Evolutionary conservation across 73 alveolate species (phyloP).

Genomic region (Breviolum minutum): DNA sequence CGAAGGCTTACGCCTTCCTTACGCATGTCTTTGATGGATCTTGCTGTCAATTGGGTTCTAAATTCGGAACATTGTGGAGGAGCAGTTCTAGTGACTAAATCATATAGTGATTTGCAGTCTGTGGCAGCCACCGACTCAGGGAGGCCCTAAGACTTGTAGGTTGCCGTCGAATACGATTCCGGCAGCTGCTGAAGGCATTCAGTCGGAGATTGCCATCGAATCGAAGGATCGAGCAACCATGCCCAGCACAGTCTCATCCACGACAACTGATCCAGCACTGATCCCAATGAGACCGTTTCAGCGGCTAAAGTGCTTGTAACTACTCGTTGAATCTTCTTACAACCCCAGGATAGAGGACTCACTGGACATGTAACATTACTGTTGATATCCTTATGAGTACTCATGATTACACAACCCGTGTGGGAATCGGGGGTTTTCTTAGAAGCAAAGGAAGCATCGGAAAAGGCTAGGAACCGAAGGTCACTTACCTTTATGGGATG

Average conservation of each 20-base stretch:
- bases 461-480: neutral
- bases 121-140: neutral
- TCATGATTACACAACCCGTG: neutral
- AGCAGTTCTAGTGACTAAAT: too few species aligned
- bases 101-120: too few species aligned
- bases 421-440: neutral
- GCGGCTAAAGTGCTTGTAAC: neutral
- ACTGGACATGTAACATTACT: too few species aligned
- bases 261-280: too few species aligned
- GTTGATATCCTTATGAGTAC: too few species aligned
- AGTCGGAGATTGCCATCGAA: neutral
- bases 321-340: too few species aligned
- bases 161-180: neutral
- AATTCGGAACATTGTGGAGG: too few species aligned
- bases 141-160: neutral
- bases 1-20: too few species aligned
- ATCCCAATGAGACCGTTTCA: neutral
- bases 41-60: too few species aligned
- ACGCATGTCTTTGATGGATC: too few species aligned
- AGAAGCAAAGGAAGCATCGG: constrained; percentile 11
- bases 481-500: neutral
- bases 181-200: neutral
- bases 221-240: neutral
- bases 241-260: too few species aligned
- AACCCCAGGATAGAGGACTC: too few species aligned